Base-by-base conservation (phyloP, 495 filamentous ascomycete species). In the Penicillium pulvis region DNA sequence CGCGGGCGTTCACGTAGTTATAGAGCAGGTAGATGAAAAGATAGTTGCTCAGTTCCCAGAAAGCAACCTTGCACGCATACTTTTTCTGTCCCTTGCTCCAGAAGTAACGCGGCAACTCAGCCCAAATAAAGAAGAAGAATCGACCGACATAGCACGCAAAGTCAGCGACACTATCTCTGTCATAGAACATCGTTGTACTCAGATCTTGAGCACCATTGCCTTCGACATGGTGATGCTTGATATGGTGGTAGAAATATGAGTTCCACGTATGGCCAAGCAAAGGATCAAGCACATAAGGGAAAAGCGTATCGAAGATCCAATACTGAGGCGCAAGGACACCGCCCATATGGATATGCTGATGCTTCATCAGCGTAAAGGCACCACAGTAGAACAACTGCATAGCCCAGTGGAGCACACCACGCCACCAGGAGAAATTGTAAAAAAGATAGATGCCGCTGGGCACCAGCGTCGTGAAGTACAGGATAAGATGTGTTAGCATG, bases 221-320 rank as follows among this genome's bases (percentile, higher is more conserved):
- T 67, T 93, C 90, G 49, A 92, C 86, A 62, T 92, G 90, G 65
- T 92, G 90, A 67, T 90, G 87, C 73, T 93, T 92, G 59, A 92
- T 87, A 61, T 92, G 90, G 68, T 93, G 90, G 63, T 90, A 91
- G 67, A 80, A 93, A 70, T 92, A 93, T 10, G 83, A 86, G 69
- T 92, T 88, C 88, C 88, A 92, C 0, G 90, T 91, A 61, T 92
- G 89, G 2, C 90, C 90, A 79, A 89, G 87, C 57, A 93, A 68
- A 3, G 90, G 90, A 60, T 91, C 87, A 28, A 83, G 72, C 17
- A 92, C 64, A 62, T 92, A 93, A 2, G 90, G 90, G 65, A 91
- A 93, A 1, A 76, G 36, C 4, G 65, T 60, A 64, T 92, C 89
- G 52, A 91, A 70, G 53, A 73, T 55, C 17, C 65, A 69, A 55